Base-by-base conservation (phyloP, 441 rosid species). In the Jatropha podagrica region DNA sequence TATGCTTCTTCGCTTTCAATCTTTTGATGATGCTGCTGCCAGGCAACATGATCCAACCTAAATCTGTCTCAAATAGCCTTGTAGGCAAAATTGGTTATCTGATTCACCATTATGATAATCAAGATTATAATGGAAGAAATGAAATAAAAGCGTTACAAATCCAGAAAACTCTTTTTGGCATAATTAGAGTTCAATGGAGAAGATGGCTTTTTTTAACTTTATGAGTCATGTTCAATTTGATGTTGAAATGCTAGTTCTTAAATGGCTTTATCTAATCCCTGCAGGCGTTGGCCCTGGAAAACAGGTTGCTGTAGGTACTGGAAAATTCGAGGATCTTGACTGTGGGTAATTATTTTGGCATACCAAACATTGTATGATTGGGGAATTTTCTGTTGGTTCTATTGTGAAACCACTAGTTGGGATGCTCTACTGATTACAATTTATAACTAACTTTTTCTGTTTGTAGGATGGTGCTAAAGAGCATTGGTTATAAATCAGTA, bases 401-500 rank as follows among this genome's bases (percentile, higher is more conserved):
- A 37, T 55, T 49, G 61, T 20, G 10, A 60, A 49, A 68, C 27
- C 61, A 23, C 14, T 68, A 13, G 56, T 17, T 44, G 23, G 63
- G 27, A 49, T 69, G 66, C 37, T 63, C 10, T 69, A 37, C 65
- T 81, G 63, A 70, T 40, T 59, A 20, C 49, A 8, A 23, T n/a
- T 63, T 64, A 12, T 51, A 51, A 14, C 44, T 58, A 68, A 60
- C 74, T n/a, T 76, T 65, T 67, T 69, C 51, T 74, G 72, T 79
- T 65, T 81, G 75, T 79, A 95, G 99, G 88, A 42, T 92, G 78
- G 95, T 91, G 82, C 76, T 92, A 75, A 95, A 90, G 87, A 93
- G 97, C 90, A 91, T 95, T 76, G 99, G 99, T 74, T 95, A 95
- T 85, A 95, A 90, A 85, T 89, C 98, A 11, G 82, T 90, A 62